phyloP scores from a whole-genome alignment of 2,329 filamentous ascomycete genomes.

The Colletotrichum truncatum region DNA sequence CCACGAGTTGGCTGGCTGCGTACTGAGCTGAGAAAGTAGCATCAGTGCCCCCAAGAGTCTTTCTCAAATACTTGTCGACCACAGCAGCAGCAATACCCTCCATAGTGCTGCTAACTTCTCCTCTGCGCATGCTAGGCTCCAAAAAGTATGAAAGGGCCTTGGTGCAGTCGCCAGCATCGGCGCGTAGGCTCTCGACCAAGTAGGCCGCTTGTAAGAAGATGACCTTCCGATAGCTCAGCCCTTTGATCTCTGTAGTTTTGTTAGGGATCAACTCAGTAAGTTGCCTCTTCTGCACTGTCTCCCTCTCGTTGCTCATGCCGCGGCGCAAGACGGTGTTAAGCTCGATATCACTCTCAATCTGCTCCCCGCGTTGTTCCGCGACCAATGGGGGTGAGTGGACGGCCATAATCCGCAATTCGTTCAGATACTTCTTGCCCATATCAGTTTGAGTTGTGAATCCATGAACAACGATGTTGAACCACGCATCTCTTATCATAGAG shows the following conservation, averaged over 20 bases:
- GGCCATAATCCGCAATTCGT: slow-evolving; percentile 85
- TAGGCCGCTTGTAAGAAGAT: slow-evolving; percentile 94
- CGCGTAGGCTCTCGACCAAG: slow-evolving; percentile 87
- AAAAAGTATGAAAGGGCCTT: slow-evolving; percentile 91
- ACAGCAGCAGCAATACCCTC: slow-evolving; percentile 72
- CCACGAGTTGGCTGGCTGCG: slow-evolving; percentile 86
- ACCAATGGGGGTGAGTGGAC: slow-evolving; percentile 88
- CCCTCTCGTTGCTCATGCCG: slow-evolving; percentile 82
- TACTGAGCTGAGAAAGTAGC: slow-evolving; percentile 90
- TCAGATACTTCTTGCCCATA: slow-evolving; percentile 75
- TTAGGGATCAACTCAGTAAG: slow-evolving; percentile 79
- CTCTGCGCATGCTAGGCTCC: slow-evolving; percentile 82
- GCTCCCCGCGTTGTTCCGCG: slow-evolving; percentile 86
- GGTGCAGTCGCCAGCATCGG: slow-evolving; percentile 87
- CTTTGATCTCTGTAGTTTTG: slow-evolving; percentile 80
- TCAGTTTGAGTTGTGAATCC: slow-evolving; percentile 83
- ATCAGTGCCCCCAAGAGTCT: slow-evolving; percentile 75
- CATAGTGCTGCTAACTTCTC: slow-evolving; percentile 72
- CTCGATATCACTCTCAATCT: slow-evolving; percentile 95
- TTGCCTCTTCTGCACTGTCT: slow-evolving; percentile 81
- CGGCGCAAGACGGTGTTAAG: slow-evolving; percentile 92
- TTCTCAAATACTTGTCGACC: slow-evolving; percentile 81
- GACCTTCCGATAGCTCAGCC: slow-evolving; percentile 86
- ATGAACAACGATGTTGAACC: slow-evolving; percentile 98
- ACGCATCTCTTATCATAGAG: slow-evolving; percentile 85